Conservation (phyloP, 2,329 filamentous ascomycete genomes). For the Periconia sp. region DNA sequence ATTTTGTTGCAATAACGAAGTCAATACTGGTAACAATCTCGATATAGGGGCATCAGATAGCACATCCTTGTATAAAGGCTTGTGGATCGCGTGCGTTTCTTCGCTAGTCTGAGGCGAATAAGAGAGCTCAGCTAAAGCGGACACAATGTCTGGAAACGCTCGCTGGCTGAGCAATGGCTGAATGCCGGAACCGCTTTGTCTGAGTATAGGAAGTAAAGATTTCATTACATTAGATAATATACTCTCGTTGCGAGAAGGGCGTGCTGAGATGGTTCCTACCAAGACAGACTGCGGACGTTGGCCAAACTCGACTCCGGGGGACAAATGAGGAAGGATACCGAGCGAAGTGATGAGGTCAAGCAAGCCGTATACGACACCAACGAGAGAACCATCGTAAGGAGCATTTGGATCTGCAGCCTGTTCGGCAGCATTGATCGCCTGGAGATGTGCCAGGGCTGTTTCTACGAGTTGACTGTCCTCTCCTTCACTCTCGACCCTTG, state of each 20-base stretch:
- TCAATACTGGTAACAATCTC: conserved; percentile 63
- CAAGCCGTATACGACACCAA: conserved; percentile 41
- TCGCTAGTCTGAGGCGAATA: conserved; percentile 27
- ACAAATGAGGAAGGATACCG: conserved; percentile 39
- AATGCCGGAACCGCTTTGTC: conserved; percentile 31
- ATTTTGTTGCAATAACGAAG: conserved; percentile 64
- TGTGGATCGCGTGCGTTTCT: conserved; percentile 13
- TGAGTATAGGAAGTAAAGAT: conserved; percentile 24
- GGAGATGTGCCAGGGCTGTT: conserved; percentile 32
- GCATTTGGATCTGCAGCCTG: conserved; percentile 30
- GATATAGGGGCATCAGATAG: conserved; percentile 49
- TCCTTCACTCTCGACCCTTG: conserved; percentile 10
- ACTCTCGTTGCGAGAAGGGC: conserved; percentile 10
- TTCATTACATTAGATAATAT: conserved; percentile 18
- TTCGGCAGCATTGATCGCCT: conserved; percentile 38
- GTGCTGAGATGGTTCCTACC: conserved; percentile 13
- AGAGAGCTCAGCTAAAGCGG: conserved; percentile 37
- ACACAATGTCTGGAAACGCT: conserved; percentile 37
- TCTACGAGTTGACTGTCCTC: conserved; percentile 22
- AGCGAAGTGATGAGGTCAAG: conserved; percentile 38
- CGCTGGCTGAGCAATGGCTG: conserved; percentile 41
- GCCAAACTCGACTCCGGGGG: conserved; percentile 33
- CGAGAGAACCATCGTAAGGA: conserved; percentile 43
- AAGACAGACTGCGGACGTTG: conserved; percentile 40
- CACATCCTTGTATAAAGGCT: conserved; percentile 17